Evolutionary conservation across 495 filamentous ascomycete genomes (phyloP), one percentile per base, ranked within the genome.

Genomic region (Aeminium ludgeri): DNA sequence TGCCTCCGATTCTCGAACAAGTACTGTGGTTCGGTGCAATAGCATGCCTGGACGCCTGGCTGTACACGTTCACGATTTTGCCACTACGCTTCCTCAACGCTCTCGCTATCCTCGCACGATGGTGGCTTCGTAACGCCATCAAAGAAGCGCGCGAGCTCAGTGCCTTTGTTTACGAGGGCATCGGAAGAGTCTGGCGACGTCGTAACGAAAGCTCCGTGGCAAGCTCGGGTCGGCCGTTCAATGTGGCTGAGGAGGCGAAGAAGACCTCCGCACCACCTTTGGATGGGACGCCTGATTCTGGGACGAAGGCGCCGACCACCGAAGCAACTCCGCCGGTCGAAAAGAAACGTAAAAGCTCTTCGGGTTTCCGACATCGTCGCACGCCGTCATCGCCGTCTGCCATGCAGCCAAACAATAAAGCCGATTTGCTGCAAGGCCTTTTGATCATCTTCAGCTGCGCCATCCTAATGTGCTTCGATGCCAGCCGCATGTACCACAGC

Each of bases 401-500:
- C 28, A 60, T 96, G 18, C 73, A 78, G 3, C 79, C 84, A 4
- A 82, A 80, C 51, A 80, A 99, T 62, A 99, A 96, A 53, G 89
- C 91, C 13, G 89, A 99, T 57, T 74, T 99, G 8, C 64, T 99
- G 16, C 86, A 86, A 55, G 89, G 89, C 0, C 60, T 82, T 28
- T 68, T 99, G 17, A 82, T 95, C 49, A 69, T 93, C 36, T 68
- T 68, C 37, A 93, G 82, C 48, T 92, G 83, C 57, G 70, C 74
- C 25, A 71, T 86, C 30, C 65, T 99, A 41, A 89, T 93, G 80
- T 75, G 73, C 43, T 81, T 96, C 30, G 89, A 99, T 60, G 87
- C 91, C 10, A 94, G 86, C 56, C 73, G 85, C 28, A 93, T 99
- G 84, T 99, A 99, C 59, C 89, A 99, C 57, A 82, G 85, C 53